Evolutionary conservation across 1,284 basidiomycete species (phyloP).

Genomic region (Meira nashicola): DNA sequence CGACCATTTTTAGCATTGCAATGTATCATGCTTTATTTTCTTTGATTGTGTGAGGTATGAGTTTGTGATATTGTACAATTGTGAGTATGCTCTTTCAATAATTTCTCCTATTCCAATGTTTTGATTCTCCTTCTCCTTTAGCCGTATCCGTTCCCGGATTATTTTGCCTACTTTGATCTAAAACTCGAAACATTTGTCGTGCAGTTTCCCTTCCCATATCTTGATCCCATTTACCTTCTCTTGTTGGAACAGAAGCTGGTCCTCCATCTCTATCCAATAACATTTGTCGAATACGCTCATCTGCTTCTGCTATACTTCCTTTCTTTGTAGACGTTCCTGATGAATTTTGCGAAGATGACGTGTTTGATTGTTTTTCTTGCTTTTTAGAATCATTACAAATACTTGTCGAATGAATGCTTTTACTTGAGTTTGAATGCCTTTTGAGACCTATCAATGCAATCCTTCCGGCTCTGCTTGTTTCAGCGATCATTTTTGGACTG

Average conservation of each 20-base stretch:
- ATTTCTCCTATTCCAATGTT: constrained; percentile 1
- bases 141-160: constrained; percentile 1
- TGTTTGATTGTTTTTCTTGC: no score
- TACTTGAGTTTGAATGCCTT: no score
- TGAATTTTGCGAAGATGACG: no score
- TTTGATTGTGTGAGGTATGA: not conserved
- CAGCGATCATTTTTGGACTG: no score
- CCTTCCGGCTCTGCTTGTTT: no score
- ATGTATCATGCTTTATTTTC: not conserved
- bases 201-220: constrained; percentile 12
- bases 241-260: constrained; percentile 5
- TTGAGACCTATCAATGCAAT: no score
- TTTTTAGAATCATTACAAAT: no score
- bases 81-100: not conserved
- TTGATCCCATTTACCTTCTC: constrained; percentile 10
- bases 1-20: not conserved
- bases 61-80: not conserved
- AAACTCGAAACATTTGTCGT: constrained; percentile 5
- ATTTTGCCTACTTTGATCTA: constrained; percentile 1
- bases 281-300: constrained; percentile 5
- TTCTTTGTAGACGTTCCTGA: not conserved
- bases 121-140: constrained; percentile 8
- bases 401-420: no score
- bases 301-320: not conserved
- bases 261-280: constrained; percentile 8